Conservation (phyloP, 2,329 filamentous ascomycete genomes). For the Pseudogymnoascus sp. region DNA sequence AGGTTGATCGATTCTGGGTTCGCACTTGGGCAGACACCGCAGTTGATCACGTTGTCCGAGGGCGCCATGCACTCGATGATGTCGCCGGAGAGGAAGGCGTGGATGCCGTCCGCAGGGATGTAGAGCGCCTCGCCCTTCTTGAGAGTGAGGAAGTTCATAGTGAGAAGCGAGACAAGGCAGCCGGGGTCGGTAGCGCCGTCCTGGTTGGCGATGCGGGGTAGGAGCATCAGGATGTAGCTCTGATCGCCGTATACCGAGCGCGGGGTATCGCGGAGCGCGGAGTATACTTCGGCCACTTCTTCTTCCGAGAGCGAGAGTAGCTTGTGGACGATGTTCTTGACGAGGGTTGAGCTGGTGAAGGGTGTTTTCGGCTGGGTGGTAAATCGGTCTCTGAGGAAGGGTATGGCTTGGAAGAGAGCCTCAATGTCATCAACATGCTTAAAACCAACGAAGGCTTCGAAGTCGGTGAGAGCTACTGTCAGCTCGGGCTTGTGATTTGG, state of each 20-base stretch:
- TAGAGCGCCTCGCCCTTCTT: slow-evolving; percentile 78
- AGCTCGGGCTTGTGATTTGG: slow-evolving; percentile 76
- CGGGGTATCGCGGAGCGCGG: slow-evolving; percentile 40
- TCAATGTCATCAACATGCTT: slow-evolving; percentile 56
- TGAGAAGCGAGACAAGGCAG: slow-evolving; percentile 57
- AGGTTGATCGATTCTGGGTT: slow-evolving; percentile 56
- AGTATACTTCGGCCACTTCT: slow-evolving; percentile 43
- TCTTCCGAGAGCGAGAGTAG: slow-evolving; percentile 46
- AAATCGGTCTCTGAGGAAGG: slow-evolving; percentile 17
- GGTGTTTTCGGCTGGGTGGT: slow-evolving; percentile 25
- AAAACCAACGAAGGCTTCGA: slow-evolving; percentile 70
- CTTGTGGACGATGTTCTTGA: slow-evolving; percentile 41
- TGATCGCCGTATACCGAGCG: slow-evolving; percentile 40
- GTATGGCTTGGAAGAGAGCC: slow-evolving; percentile 38
- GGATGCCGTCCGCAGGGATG: slow-evolving; percentile 89
- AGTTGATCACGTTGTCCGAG: slow-evolving; percentile 82
- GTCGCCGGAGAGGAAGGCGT: slow-evolving; percentile 84
- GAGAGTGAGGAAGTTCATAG: slow-evolving; percentile 66
- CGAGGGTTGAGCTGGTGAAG: slow-evolving; percentile 51
- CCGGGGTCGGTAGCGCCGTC: slow-evolving; percentile 58
- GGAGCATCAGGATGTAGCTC: slow-evolving; percentile 52
- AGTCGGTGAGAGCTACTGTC: slow-evolving; percentile 59
- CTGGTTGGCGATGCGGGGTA: slow-evolving; percentile 55
- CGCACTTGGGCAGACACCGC: slow-evolving; percentile 61
- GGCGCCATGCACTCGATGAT: slow-evolving; percentile 98